phyloP scores from a whole-genome alignment of 2,329 filamentous ascomycete genomes.

The Allantophomopsis lycopodina region DNA sequence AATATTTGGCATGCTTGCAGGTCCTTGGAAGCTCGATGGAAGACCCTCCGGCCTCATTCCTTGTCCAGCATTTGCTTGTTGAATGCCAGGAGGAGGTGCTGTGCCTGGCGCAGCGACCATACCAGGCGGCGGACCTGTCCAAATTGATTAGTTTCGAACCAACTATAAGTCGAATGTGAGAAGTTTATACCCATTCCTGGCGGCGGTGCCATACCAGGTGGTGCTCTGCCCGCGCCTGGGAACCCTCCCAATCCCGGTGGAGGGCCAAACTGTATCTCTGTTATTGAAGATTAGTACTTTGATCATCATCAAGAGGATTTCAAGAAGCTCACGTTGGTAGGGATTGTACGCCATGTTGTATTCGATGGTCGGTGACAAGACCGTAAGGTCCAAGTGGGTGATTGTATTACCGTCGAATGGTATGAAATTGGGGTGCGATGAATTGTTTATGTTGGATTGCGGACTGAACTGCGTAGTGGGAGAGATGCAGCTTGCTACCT shows the following conservation, averaged over 20 bases:
- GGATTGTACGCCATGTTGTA: constrained; percentile 19
- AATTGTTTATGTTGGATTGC: too few relatives aligned
- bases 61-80: constrained; percentile 59
- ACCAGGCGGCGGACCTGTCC: constrained; percentile 51
- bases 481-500: neutral
- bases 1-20: constrained; percentile 88
- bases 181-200: constrained; percentile 63
- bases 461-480: neutral
- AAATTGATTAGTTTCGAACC: constrained; percentile 4
- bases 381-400: too few relatives aligned
- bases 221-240: constrained; percentile 38
- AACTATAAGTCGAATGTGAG: constrained; percentile 4
- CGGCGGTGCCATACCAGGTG: constrained; percentile 61
- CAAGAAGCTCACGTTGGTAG: constrained; percentile 16
- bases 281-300: constrained; percentile 5
- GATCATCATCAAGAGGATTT: neutral
- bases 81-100: constrained; percentile 63
- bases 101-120: constrained; percentile 76
- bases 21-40: constrained; percentile 74
- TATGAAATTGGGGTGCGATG: too few relatives aligned
- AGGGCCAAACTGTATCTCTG: constrained; percentile 44
- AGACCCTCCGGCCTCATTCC: constrained; percentile 70
- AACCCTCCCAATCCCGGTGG: constrained; percentile 63
- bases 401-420: too few relatives aligned
- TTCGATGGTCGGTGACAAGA: too few relatives aligned